phyloP scores from a whole-genome alignment of 176 grass and related monocot species.

The Hyparrhenia diplandra region DNA sequence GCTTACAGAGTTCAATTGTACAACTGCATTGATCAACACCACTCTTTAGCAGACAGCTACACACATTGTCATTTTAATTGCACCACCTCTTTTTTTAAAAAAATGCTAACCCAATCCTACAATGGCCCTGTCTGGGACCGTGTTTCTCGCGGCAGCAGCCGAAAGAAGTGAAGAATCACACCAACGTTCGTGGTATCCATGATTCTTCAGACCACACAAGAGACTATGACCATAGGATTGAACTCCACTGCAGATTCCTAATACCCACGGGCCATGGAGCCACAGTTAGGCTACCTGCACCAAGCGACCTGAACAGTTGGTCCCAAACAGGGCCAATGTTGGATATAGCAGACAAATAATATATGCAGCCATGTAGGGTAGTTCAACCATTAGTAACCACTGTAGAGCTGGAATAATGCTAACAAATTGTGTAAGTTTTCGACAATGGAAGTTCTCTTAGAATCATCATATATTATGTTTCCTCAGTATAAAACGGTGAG shows the following conservation, averaged over 20 bases:
- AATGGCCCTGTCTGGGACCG: background rate
- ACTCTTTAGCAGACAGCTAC: background rate
- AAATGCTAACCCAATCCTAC: background rate
- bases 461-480: background rate
- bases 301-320: background rate
- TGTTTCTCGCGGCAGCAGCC: fast-evolving
- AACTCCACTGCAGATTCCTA: background rate
- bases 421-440: background rate
- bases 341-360: background rate
- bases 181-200: background rate
- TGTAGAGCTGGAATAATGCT: background rate
- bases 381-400: background rate
- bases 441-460: background rate
- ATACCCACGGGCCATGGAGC: background rate
- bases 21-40: background rate
- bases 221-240: background rate
- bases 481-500: background rate
- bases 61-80: background rate
- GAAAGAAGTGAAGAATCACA: background rate
- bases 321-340: background rate
- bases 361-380: background rate
- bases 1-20: background rate
- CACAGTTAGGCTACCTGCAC: background rate
- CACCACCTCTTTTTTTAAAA: background rate
- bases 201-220: background rate